Evolutionary conservation across 2,329 filamentous ascomycete species (phyloP).

Genomic region (Diaporthe ilicicola): DNA sequence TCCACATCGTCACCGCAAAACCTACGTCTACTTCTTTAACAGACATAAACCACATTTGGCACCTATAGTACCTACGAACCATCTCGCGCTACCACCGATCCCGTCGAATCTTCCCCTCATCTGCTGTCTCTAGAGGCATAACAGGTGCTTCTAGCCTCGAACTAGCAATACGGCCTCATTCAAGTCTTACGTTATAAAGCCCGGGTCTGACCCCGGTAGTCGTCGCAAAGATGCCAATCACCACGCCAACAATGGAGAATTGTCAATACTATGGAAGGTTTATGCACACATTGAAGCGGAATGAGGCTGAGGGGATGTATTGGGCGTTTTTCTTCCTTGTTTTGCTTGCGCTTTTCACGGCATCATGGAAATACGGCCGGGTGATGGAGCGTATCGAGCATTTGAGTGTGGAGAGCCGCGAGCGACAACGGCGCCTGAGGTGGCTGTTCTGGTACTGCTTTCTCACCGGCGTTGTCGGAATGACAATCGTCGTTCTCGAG

Average conservation of each 20-base stretch:
- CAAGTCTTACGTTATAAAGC: conserved; percentile 16
- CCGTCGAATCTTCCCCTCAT: conserved; percentile 32
- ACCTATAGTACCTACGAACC: not conserved
- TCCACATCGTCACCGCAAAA: not conserved
- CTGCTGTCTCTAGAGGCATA: not conserved
- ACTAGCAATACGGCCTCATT: not conserved
- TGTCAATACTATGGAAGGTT: conserved; percentile 32
- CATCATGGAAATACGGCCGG: conserved; percentile 31
- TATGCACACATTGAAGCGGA: conserved; percentile 15
- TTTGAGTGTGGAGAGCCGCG: conserved; percentile 27
- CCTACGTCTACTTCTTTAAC: not conserved
- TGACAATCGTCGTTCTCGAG: conserved; percentile 60
- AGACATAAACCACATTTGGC: not conserved
- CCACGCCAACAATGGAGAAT: conserved; percentile 25
- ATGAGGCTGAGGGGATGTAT: conserved; percentile 25
- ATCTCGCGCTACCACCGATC: not conserved
- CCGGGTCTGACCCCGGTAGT: conserved; percentile 26
- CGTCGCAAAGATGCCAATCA: conserved; percentile 5
- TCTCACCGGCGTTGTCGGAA: conserved; percentile 54
- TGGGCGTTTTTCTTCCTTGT: conserved; percentile 30
- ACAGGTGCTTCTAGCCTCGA: conserved; percentile 2
- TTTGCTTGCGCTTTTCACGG: conserved; percentile 25
- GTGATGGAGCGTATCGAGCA: conserved; percentile 26
- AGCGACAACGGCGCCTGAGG: conserved; percentile 47
- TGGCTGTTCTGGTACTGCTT: conserved; percentile 53